These are phyloP conservation scores for Solanum chiquidenum DNA, from an alignment of 257 asterid species.

Conservation along the genomic window DNA sequence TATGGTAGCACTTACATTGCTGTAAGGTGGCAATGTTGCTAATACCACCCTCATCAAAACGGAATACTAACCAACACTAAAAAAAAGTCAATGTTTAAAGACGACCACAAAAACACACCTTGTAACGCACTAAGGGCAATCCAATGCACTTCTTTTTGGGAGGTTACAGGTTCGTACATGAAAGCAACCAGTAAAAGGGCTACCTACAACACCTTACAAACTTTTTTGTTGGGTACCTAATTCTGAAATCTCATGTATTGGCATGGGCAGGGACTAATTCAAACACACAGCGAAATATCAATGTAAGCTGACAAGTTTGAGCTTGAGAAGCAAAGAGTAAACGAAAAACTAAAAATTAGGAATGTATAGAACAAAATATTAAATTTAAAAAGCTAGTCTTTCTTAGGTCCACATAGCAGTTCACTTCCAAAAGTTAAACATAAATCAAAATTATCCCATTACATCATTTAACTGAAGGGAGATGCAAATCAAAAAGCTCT, in stretches of 20 bases:
- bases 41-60: no score
- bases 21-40: no score
- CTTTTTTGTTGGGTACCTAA: background rate
- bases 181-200: no score
- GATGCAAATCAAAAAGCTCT: background rate
- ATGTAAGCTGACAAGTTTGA: no score
- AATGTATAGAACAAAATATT: background rate
- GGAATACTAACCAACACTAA: no score
- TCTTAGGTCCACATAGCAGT: background rate
- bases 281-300: background rate
- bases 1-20: no score
- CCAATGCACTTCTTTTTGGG: no score
- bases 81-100: no score
- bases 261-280: background rate
- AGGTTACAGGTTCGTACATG: no score
- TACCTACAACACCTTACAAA: no score
- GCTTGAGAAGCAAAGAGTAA: background rate
- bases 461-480: background rate
- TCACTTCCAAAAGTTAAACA: background rate
- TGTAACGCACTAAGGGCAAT: no score
- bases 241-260: background rate
- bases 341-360: background rate
- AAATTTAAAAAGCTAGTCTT: background rate
- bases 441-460: background rate
- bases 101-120: no score